Percentiles rank a stretch among this genome's conserved stretches.
Evolutionary conservation across 345 rosid species (phyloP).

Genomic region (Rhizophora mangle): DNA sequence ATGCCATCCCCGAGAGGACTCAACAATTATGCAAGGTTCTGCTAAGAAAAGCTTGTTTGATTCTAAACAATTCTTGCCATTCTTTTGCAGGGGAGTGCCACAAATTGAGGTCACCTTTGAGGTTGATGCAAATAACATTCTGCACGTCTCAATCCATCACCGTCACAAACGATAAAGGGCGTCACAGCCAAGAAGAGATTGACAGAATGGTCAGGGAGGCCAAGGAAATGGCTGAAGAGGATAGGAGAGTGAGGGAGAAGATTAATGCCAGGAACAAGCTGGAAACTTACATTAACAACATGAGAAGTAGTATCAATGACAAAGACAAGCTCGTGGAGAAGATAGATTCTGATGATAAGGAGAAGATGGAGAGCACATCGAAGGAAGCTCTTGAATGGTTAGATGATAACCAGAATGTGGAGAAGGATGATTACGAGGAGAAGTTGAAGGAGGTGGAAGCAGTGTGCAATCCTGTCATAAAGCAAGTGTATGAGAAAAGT

Average conservation of each 20-base stretch:
- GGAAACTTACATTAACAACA: constrained; percentile 48
- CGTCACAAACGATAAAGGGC: constrained; percentile 49
- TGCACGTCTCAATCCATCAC: constrained; percentile 47
- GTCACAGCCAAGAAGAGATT: constrained; percentile 55
- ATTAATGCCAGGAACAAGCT: constrained; percentile 55
- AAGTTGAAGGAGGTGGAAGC: constrained; percentile 52
- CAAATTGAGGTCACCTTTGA: constrained; percentile 54
- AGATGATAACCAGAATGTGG: constrained; percentile 50
- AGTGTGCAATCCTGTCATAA: constrained; percentile 52
- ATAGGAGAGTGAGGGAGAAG: constrained; percentile 40
- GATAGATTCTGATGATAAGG: constrained; percentile 48
- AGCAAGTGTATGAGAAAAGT: constrained; percentile 42
- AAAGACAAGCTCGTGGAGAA: constrained; percentile 41
- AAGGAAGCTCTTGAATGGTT: constrained; percentile 56
- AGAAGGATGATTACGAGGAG: constrained; percentile 53
- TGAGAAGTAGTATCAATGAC: constrained; percentile 41
- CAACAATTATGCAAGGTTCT: too few relatives aligned
- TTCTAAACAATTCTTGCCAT: too few relatives aligned
- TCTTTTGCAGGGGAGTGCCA: constrained; percentile 43
- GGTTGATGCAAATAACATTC: constrained; percentile 47
- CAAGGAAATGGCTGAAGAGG: constrained; percentile 52
- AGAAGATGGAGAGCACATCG: constrained; percentile 40
- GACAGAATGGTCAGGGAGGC: constrained; percentile 58
- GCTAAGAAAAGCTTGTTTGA: too few relatives aligned
- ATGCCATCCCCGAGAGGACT: background rate